Base-by-base conservation (phyloP, 352 stramenopile genomes). In the Phytophthora fragariaefolia region DNA sequence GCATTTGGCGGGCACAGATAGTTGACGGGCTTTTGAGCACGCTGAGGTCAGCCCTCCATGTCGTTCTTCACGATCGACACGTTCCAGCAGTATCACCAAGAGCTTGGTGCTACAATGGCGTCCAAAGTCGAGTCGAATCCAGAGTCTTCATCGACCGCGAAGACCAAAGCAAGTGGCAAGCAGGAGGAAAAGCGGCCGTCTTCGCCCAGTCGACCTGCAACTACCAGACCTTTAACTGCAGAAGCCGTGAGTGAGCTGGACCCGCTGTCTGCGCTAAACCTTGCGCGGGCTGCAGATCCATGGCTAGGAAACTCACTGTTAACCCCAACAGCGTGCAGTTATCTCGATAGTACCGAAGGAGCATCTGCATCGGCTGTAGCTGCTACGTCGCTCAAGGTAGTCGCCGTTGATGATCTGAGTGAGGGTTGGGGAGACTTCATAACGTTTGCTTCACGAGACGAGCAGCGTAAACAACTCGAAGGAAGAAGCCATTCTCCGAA, bases 351-450 rank as follows among this genome's bases (percentile, higher is more conserved):
- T 47, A 57, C 27, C 3, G 53, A 69, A 47, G 63, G 46, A 46
- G 57, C 63, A 10, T 63, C 57, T 38, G 63, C 61, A 27, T 76
- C 43, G 3, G 63, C 66, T 46, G 38, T 71, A 38, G 60, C 61
- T 17, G 60, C 60, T n/a, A 23, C 58, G 4, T 79, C 62, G 18
- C 49, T 79, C 24, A 86, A 89, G 34, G 73, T 86, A 4, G 79
- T 83, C 17, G 69, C 56, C 49, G 71, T 66, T 34, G 52, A 77
- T 6, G 54, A 74, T 32, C 40, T 65, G 3, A 63, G 73, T 13
- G 80, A 87, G 42, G 83, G 87, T 30, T 91, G 83, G 80, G 73
- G 83, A 8, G 80, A 91, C 3, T 91, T 91, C 27, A 65, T 87
- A 26, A 84, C 76, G 30, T 83, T 72, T 28, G 38, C 47, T 49